Evolutionary conservation across 306 rosid species (phyloP), one percentile per base, ranked within the genome.

Genomic region (Dryas alaskensis): DNA sequence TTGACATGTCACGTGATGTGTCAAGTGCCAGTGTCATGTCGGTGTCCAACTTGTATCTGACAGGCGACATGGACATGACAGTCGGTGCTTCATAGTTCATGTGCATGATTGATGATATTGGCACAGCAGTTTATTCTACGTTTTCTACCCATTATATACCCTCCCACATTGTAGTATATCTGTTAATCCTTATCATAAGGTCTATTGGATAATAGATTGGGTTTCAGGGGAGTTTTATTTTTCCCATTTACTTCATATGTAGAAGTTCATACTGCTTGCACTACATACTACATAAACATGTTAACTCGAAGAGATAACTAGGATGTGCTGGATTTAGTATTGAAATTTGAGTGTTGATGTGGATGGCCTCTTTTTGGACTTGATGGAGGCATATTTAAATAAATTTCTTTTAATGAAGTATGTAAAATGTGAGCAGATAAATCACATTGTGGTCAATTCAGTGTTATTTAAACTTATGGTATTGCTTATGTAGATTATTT

Each of bases 201-300:
- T 5, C 42, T 2, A 4, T 27, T 25, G 4, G 6, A 25, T 25
- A 58, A 25, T 25, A 8, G 62, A 22, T 58, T 58, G 19, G 62
- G 62, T 58, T 2, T 19, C 9, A 58, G 62, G 13, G 11, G 40
- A 7, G 60, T 58, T 25, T 58, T 58, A 8, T 39, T 57, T 22
- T 22, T 14, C 25, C 62, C 1, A 4, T 58, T 13, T 9, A 25
- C 8, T 58, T 58, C 63, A 22, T 11, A 9, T 27, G 19, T 9
- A 58, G 22, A 8, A 58, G 63, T 58, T 25, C 40, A 58, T 58
- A 25, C 31, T 60, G 65, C 65, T 60, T 60, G 46, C 65, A 60
- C n/a, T 60, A 22, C 22, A 22, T 31, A 31, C 37, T 2, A 11
- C 31, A 59, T 59, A 59, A 59, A 59, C 43, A 9, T 12, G 8